Evolutionary conservation across 495 filamentous ascomycete species (phyloP), one percentile per base, ranked within the genome.

Genomic region (Hypomontagnella submonticulosa): DNA sequence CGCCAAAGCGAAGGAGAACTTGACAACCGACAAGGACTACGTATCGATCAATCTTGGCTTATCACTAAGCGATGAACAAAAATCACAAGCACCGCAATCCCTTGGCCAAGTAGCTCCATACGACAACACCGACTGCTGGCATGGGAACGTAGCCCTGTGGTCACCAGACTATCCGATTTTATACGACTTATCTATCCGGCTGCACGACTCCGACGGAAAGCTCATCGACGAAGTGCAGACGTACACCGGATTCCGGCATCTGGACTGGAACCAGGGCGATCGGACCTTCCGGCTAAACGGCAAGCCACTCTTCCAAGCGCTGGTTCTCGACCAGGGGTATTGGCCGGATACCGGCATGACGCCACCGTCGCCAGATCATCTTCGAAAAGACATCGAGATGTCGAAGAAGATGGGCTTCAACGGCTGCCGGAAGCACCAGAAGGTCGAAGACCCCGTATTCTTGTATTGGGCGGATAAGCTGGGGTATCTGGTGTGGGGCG

Each of bases 281-380:
- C 81, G 84, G 1, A 72, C 86, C 10, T 73, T 81, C 32, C 79
- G 85, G n/a, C 69, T 88, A 33, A 87, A 88, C 62, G 85, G 81
- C 11, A 77, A 85, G 50, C 84, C 84, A 27, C 74, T 81, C 1
- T 88, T 88, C 76, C 79, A 80, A 65, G 84, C 86, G 51, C 78
- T 84, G 2, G 83, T 80, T 3, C 73, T 88, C 12, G 86, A 88
- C 47, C 85, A 88, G 69, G 86, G 85, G 1, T 88, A 80, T 71
- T 88, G 85, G 85, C 85, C 84, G 0, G 83, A 88, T 63, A 84
- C 85, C 0, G 68, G 87, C 4, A 79, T 87, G 40, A 81, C 81
- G 10, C 79, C 86, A 4, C 85, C 85, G 0, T 83, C 69, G 3
- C 73, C 68, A 0, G 81, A 86, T 37, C 84, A 83, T 7, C 82